Percentiles rank a stretch among this genome's conserved stretches.
These are phyloP conservation scores for Heteromeles arbutifolia DNA, from an alignment of 306 rosid genomes.

Conservation along the genomic window DNA sequence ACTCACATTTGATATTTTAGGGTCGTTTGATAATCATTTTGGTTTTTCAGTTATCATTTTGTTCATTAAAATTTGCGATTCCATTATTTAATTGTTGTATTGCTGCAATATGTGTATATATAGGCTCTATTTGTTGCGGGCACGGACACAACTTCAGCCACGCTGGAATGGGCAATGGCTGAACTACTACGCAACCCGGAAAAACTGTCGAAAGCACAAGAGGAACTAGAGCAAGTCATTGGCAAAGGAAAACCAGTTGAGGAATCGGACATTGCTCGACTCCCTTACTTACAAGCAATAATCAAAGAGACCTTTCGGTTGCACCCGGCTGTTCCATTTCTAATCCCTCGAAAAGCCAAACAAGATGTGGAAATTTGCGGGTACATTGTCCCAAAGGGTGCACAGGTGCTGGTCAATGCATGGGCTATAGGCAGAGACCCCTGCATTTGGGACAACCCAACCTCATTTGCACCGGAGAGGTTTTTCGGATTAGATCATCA, in stretches of 20 bases:
- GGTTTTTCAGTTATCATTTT: background rate
- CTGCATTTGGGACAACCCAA: slow-evolving; percentile 5
- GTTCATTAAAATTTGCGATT: background rate
- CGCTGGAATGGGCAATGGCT: slow-evolving; percentile 2
- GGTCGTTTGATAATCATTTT: background rate
- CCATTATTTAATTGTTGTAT: background rate
- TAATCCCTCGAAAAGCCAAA: slow-evolving; percentile 8
- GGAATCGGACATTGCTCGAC: background rate
- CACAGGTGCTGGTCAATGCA: slow-evolving; percentile 17
- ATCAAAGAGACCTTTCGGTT: slow-evolving; percentile 12
- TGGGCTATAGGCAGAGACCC: slow-evolving; percentile 26
- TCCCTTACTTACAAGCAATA: background rate
- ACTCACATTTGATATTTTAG: background rate
- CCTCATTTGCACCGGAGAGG: slow-evolving; percentile 11
- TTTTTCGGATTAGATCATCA: slow-evolving; percentile 4
- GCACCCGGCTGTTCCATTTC: background rate
- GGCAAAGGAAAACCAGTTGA: slow-evolving; percentile 3
- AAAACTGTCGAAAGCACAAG: background rate
- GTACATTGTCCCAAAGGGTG: slow-evolving; percentile 12
- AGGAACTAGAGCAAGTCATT: background rate
- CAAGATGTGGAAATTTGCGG: slow-evolving; percentile 10
- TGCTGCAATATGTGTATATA: too few relatives aligned
- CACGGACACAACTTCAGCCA: slow-evolving; percentile 13
- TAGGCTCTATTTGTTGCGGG: slow-evolving; percentile 14
- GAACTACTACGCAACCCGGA: too few relatives aligned